Evolutionary conservation across 371 early-diverging fungal genomes (phyloP), one percentile per base, ranked within the genome.

Genomic region (Coemansia sp.): DNA sequence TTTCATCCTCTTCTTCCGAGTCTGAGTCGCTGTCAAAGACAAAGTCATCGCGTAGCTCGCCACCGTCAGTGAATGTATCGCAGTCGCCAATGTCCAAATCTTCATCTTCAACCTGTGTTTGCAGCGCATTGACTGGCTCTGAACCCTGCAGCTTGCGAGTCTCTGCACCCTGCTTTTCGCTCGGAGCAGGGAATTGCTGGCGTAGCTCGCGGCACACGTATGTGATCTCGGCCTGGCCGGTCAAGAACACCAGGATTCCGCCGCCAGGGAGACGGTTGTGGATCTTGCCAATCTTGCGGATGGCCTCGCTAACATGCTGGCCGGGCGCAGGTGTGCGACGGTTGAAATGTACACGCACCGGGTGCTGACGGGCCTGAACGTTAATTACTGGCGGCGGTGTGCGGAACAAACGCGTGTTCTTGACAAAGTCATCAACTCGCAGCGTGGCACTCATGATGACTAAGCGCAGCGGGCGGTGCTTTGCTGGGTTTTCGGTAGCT

Each of bases 381-480:
- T 90, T 92, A 52, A 97, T 89, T 2, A 99, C 92, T 6, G 93
- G 95, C 32, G 94, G 94, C 17, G 84, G 79, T 1, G 58, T 67
- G 15, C 57, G 48, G 70, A 96, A 96, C 23, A 96, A 80, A 2
- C 86, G 82, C 58, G 78, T 81, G 82, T 96, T 97, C 66, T 84
- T 83, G n/a, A 91, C 90, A 79, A 98, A 97, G 72, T 95, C 95
- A 56, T 92, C 87, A 0, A 97, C 92, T 36, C 93, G 88, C 41
- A 98, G 83, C 0, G 99, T 99, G 54, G 99, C 99, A 71, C 95
- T 94, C 99, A 99, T 99, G 74, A 99, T 93, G 28, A 99, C 87
- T 17, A 99, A 82, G 82, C 94, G 94, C 7, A 99, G 83, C 13
- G 97, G 96, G 71, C 85, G 82, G 54, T 63, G 56, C 49, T 63